Percentiles rank a stretch among this genome's conserved stretches.
phyloP scores from a whole-genome alignment of 495 filamentous ascomycete genomes.

The Glutinoglossum americanum region DNA sequence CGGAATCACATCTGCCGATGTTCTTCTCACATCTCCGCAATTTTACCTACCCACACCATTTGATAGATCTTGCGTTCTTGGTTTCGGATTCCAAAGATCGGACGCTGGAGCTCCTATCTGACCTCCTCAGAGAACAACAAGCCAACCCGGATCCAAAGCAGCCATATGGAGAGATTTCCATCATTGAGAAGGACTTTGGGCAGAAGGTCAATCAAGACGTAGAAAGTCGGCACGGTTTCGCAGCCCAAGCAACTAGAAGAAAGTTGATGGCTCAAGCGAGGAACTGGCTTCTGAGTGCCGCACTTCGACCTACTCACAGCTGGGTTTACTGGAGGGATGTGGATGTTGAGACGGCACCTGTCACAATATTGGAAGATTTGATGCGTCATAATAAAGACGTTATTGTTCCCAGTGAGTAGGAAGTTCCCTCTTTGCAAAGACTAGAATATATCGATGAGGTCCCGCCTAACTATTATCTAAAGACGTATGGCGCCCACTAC shows the following conservation, averaged over 20 bases:
- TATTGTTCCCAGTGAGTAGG: conserved; percentile 86
- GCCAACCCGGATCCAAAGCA: conserved; percentile 50
- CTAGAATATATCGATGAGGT: neutral
- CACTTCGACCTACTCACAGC: conserved; percentile 81
- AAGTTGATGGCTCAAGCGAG: conserved; percentile 97
- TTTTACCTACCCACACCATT: conserved; percentile 90
- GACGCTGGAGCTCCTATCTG: conserved; percentile 53
- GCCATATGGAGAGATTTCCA: conserved; percentile 88
- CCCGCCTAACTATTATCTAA: neutral
- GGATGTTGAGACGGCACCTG: conserved; percentile 90
- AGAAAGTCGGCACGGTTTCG: conserved; percentile 93
- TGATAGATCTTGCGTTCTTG: conserved; percentile 90
- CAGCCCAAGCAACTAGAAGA: conserved; percentile 77
- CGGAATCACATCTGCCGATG: conserved; percentile 84
- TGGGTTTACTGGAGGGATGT: conserved; percentile 99
- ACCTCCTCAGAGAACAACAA: conserved; percentile 63
- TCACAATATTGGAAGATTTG: conserved; percentile 88
- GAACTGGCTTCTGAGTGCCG: conserved; percentile 92
- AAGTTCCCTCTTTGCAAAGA: neutral
- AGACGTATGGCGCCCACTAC: conserved; percentile 98
- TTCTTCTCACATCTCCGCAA: conserved; percentile 94
- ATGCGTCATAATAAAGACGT: conserved; percentile 99
- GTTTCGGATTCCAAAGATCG: conserved; percentile 94
- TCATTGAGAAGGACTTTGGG: conserved; percentile 98
- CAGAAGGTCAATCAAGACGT: conserved; percentile 97